phyloP scores from a whole-genome alignment of 176 grass and related monocot species.

The Coix lacrymajobi region DNA sequence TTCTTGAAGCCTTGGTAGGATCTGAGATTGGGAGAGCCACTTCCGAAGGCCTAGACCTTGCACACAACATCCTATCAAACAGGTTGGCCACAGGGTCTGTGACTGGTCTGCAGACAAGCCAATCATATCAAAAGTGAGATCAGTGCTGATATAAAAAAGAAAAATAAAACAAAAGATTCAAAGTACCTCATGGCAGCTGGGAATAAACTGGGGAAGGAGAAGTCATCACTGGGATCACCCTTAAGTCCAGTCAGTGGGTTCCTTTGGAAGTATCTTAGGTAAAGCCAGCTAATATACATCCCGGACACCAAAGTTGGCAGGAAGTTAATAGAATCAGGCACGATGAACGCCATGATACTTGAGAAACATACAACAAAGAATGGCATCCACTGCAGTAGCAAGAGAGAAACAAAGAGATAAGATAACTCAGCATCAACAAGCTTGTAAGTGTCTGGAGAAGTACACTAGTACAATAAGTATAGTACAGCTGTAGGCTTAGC shows the following conservation, averaged over 20 bases:
- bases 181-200: conserved; percentile 81
- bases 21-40: conserved; percentile 71
- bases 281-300: conserved; percentile 95
- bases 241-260: conserved; percentile 86
- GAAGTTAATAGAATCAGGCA: conserved; percentile 87
- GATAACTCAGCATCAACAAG: not conserved
- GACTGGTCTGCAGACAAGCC: conserved; percentile 54
- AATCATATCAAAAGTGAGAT: not conserved
- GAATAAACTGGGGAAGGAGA: conserved; percentile 92
- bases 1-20: conserved; percentile 75
- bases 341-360: conserved; percentile 77
- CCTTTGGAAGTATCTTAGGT: conserved; percentile 95
- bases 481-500: not conserved
- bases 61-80: conserved; percentile 71
- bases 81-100: conserved; percentile 79
- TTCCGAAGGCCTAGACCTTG: conserved; percentile 61
- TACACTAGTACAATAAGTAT: not conserved
- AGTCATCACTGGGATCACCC: conserved; percentile 94
- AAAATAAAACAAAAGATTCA: not conserved
- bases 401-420: not conserved
- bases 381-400: conserved; percentile 78
- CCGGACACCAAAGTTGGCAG: conserved; percentile 86
- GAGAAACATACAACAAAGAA: conserved; percentile 83
- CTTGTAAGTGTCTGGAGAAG: not conserved
- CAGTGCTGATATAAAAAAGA: not conserved